Percentiles rank a stretch among this genome's conserved stretches.
These are phyloP conservation scores for Ophiostoma perfectum DNA, from an alignment of 2,329 filamentous ascomycete genomes.

Conservation along the genomic window DNA sequence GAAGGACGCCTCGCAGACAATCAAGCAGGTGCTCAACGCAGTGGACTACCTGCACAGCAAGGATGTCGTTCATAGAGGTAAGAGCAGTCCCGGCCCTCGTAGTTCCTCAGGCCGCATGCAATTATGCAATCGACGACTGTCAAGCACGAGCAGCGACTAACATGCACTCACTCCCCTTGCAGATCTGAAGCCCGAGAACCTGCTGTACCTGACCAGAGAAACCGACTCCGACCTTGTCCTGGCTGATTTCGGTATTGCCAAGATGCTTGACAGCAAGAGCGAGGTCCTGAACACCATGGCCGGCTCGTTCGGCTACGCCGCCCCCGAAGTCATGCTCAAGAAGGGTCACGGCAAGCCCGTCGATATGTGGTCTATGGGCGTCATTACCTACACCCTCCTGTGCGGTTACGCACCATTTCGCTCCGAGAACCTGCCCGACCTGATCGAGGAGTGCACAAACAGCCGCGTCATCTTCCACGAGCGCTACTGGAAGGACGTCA, in stretches of 20 bases:
- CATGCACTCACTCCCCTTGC: background rate
- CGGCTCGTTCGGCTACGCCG: conserved; percentile 95
- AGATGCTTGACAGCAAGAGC: conserved; percentile 86
- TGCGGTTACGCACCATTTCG: conserved; percentile 98
- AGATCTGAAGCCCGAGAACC: conserved; percentile 98
- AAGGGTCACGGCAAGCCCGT: conserved; percentile 96
- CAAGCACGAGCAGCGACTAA: background rate
- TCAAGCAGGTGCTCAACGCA: conserved; percentile 85
- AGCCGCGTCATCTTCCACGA: conserved; percentile 90
- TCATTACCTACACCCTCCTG: conserved; percentile 96
- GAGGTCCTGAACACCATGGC: conserved; percentile 98
- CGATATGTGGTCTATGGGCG: conserved; percentile 98
- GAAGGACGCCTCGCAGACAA: conserved; percentile 93
- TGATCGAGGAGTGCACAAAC: conserved; percentile 88
- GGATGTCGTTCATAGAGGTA: conserved; percentile 93
- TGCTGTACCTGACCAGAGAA: conserved; percentile 81
- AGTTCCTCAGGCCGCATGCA: background rate
- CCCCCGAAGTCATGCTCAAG: conserved; percentile 97
- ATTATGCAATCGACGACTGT: background rate
- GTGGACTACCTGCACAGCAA: conserved; percentile 92
- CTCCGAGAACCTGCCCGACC: conserved; percentile 83
- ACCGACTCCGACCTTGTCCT: conserved; percentile 79
- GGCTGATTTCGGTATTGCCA: conserved; percentile 97
- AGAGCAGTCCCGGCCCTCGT: background rate
- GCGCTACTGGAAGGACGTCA: conserved; percentile 97